phyloP scores from a whole-genome alignment of 331 rosid species.

The Malus hybrid region DNA sequence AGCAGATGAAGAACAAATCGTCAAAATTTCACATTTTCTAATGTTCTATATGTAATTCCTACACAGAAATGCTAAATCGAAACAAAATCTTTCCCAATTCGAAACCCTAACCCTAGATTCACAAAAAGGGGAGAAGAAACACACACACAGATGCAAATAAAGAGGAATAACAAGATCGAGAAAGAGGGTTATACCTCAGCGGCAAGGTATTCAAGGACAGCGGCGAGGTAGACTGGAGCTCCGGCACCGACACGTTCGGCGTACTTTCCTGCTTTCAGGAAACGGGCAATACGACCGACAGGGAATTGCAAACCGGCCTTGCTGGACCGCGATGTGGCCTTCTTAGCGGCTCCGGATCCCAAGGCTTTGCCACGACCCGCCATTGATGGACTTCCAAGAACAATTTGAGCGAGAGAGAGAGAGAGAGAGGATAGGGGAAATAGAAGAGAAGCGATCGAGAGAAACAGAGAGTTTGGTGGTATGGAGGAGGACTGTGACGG shows the following conservation, averaged over 20 bases:
- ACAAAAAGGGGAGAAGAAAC: neutral
- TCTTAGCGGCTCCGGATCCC: slow-evolving; percentile 69
- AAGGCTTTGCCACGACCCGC: slow-evolving; percentile 88
- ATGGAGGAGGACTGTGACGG: neutral
- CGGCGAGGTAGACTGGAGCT: slow-evolving; percentile 90
- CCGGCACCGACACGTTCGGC: slow-evolving; percentile 95
- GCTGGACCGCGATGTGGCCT: slow-evolving; percentile 85
- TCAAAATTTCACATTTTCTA: neutral
- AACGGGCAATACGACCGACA: slow-evolving; percentile 89
- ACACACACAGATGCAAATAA: neutral
- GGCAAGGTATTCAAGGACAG: slow-evolving; percentile 84
- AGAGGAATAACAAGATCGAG: neutral
- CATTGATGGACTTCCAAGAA: slow-evolving; percentile 27
- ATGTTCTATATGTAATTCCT: neutral
- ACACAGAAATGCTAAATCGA: neutral
- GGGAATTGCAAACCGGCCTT: slow-evolving; percentile 89
- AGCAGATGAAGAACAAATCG: neutral
- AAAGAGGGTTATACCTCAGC: slow-evolving; percentile 47
- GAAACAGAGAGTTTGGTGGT: neutral
- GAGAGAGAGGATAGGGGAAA: too few species aligned
- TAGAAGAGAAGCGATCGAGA: neutral
- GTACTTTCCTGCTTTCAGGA: slow-evolving; percentile 80
- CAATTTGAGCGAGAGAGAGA: neutral
- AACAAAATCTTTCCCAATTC: neutral
- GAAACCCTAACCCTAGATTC: slow-evolving; percentile 43